A percentile compares a stretch with the other conserved stretches of the same genome.
Evolutionary conservation across 805 yeast genomes (phyloP).

Genomic region (Spathaspora sp.): DNA sequence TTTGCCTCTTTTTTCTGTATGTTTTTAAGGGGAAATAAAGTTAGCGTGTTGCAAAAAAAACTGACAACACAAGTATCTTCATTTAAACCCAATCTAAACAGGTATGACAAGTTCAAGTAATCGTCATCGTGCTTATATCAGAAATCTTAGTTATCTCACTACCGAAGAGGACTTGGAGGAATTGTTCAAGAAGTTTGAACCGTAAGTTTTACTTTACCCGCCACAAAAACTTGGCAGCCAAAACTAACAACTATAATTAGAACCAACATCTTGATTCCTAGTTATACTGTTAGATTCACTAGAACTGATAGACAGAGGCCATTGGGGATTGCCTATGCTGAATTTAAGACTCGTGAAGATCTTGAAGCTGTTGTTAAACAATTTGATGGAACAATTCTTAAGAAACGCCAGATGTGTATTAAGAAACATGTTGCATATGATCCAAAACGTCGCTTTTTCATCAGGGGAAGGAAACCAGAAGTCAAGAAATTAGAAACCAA

Average conservation of each 20-base stretch:
- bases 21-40: background rate
- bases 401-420: slow-evolving; percentile 37
- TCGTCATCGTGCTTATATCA: slow-evolving; percentile 43
- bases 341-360: slow-evolving; percentile 24
- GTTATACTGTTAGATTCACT: slow-evolving; percentile 47
- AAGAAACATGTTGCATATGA: slow-evolving; percentile 42
- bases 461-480: background rate
- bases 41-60: slow-evolving; percentile 2
- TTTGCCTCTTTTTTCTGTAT: background rate
- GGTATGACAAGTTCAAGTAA: background rate
- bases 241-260: slow-evolving; percentile 9
- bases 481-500: background rate
- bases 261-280: slow-evolving; percentile 48
- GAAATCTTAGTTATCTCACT: slow-evolving; percentile 50
- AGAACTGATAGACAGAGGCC: slow-evolving; percentile 39
- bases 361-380: slow-evolving; percentile 23
- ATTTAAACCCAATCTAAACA: background rate
- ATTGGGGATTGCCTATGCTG: slow-evolving; percentile 52
- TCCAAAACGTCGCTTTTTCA: slow-evolving; percentile 15
- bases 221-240: background rate
- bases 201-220: slow-evolving; percentile 31
- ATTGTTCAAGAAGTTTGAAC: slow-evolving; percentile 41
- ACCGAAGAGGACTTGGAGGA: slow-evolving; percentile 51
- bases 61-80: background rate
- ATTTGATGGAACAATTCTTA: slow-evolving; percentile 22